phyloP scores from a whole-genome alignment of 2,329 filamentous ascomycete species.

The Pseudogymnoascus sp. region DNA sequence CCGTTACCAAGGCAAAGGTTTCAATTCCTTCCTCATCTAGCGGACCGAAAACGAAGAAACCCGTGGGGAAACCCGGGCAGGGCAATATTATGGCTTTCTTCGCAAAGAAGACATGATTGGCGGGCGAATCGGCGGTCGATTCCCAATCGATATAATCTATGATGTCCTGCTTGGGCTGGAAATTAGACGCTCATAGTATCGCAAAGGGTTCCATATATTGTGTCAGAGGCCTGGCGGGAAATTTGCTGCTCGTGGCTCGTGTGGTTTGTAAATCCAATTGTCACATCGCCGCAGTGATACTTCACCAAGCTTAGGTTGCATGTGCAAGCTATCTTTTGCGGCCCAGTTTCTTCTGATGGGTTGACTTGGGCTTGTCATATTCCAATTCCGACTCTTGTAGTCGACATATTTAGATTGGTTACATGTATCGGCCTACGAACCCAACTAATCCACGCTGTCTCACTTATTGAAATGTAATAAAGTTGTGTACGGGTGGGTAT shows the following conservation, averaged over 20 bases:
- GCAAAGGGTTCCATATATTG: not conserved
- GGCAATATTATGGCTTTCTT: conserved; percentile 93
- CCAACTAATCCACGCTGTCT: not conserved
- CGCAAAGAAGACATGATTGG: conserved; percentile 51
- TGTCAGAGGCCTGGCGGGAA: not conserved
- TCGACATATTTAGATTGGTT: not conserved
- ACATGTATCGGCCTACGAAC: not conserved
- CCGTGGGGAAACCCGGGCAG: conserved; percentile 50
- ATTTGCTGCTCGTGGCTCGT: not conserved
- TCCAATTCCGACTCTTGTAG: not conserved
- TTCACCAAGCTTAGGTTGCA: not conserved
- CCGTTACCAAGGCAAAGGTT: conserved; percentile 45
- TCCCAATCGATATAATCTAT: not conserved
- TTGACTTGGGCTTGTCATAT: not conserved
- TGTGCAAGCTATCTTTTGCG: not conserved
- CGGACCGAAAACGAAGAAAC: conserved; percentile 46
- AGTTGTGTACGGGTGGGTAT: not conserved
- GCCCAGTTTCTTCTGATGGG: not conserved
- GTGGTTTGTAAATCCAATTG: not conserved
- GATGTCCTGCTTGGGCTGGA: not conserved
- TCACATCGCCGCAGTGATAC: not conserved
- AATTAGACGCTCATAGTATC: not conserved
- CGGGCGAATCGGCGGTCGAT: not conserved
- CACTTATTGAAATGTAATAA: not conserved
- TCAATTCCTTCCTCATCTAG: conserved; percentile 30